Evolutionary conservation across 768 basidiomycete species (phyloP), one percentile per base, ranked within the genome.

Genomic region (Tricholoma bakamatsutake): DNA sequence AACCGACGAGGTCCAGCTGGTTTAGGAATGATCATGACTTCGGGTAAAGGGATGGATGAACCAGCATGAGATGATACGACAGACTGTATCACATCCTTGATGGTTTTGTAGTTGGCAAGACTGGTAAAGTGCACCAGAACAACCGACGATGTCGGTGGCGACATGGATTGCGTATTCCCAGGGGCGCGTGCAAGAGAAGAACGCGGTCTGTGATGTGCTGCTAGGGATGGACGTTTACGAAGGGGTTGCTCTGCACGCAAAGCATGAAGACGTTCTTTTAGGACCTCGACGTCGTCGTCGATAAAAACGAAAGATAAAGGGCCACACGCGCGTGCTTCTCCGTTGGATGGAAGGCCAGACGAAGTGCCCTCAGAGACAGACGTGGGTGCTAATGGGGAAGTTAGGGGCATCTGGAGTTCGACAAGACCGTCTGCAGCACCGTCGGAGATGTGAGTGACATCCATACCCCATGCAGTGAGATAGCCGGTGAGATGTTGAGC

Each of bases 21-120:
- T 71, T 98, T 99, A 18, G 95, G 96, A 37, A 98, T 87, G 61
- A 99, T 92, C 80, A 98, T 90, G 28, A 99, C 83, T 62, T 99
- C 97, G 1, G 97, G 87, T 10, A 88, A 68, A 13, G 78, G 74
- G 21, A 73, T 66, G 64, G 74, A 57, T 10, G 79, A 71, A 34
- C 73, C 69, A 18, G 71, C 62, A 52, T 80, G 80, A 1, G 77
- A 76, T 37, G 68, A 67, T 59, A 88, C 73, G 17, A 85, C 74
- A 15, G 82, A 83, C 61, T 94, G 88, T 17, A 98, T 78, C 10
- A 87, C 77, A 61, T 98, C 94, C 65, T 90, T 92, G 51, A 95
- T 86, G 34, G 80, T 64, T 68, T 92, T 95, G 79, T 90, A 98
- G 59, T 95, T 94, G 3, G 84, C 74, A 4, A 98, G 75, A 62